phyloP scores from a whole-genome alignment of 257 asterid species.

The Prunella vulgaris region DNA sequence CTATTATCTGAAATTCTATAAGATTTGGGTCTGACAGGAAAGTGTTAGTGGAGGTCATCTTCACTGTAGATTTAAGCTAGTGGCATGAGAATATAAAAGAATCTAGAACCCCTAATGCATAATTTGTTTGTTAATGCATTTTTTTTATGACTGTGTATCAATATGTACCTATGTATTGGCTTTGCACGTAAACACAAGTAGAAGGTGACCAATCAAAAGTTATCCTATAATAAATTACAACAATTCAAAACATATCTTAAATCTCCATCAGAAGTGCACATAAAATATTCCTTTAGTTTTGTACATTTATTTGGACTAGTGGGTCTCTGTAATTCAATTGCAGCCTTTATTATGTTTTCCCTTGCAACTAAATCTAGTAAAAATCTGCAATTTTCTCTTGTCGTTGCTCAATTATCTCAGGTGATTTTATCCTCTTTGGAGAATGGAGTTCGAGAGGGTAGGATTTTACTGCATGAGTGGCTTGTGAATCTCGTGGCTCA shows the following conservation, averaged over 20 bases:
- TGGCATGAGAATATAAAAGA: slow-evolving; percentile 11
- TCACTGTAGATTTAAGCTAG: slow-evolving; percentile 8
- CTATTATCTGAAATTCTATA: slow-evolving; percentile 5
- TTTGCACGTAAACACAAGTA: background rate
- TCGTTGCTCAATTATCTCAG: slow-evolving; percentile 37
- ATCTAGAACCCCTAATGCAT: slow-evolving; percentile 8
- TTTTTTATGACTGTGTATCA: background rate
- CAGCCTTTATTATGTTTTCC: background rate
- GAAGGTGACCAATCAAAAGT: background rate
- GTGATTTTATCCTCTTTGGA: slow-evolving; percentile 88
- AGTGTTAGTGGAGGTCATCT: slow-evolving; percentile 13
- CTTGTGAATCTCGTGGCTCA: slow-evolving; percentile 93
- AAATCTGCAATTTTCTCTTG: background rate
- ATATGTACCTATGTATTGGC: slow-evolving; percentile 1
- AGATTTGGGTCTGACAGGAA: slow-evolving; percentile 11
- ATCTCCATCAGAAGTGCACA: background rate
- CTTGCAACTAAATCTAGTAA: background rate
- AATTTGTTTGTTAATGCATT: slow-evolving; percentile 7
- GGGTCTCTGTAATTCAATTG: background rate
- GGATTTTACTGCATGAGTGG: slow-evolving; percentile 94
- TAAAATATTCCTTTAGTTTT: background rate
- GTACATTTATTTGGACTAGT: background rate
- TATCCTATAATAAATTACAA: background rate
- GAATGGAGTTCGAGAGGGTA: slow-evolving; percentile 92
- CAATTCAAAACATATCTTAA: background rate